Conservation (phyloP, 2,329 filamentous ascomycete species). For the Metarhizium rileyi region DNA sequence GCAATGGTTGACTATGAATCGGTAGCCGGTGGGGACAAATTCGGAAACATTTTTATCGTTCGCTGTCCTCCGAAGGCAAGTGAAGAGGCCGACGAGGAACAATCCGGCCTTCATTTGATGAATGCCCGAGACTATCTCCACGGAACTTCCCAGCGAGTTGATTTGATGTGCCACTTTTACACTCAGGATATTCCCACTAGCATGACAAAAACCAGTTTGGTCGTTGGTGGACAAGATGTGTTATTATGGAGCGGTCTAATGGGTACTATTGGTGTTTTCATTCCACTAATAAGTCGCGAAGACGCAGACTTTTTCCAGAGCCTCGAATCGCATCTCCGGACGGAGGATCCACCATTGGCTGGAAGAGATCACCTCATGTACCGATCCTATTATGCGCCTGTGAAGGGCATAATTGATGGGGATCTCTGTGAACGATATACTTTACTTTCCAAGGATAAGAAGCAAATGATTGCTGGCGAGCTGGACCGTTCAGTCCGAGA, state of each 20-base stretch:
- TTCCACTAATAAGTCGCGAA: constrained; percentile 84
- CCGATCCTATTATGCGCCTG: constrained; percentile 87
- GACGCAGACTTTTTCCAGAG: constrained; percentile 97
- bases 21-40: constrained; percentile 89
- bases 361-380: constrained; percentile 95
- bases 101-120: constrained; percentile 79
- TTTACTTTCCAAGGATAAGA: constrained; percentile 75
- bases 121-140: constrained; percentile 87
- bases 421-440: constrained; percentile 92
- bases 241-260: constrained; percentile 91
- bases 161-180: constrained; percentile 81
- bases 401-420: constrained; percentile 94
- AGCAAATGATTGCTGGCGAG: constrained; percentile 90
- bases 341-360: constrained; percentile 77
- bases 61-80: constrained; percentile 80
- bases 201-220: constrained; percentile 78
- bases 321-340: constrained; percentile 78
- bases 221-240: constrained; percentile 85
- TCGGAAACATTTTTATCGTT: constrained; percentile 90
- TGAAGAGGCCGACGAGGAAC: constrained; percentile 84
- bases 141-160: constrained; percentile 75
- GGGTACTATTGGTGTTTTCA: constrained; percentile 85
- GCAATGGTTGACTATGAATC: constrained; percentile 98
- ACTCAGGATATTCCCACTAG: constrained; percentile 87
- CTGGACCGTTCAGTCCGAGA: constrained; percentile 83